phyloP scores from a whole-genome alignment of 805 yeast genomes.

The Saccharomycopsis fodiens region DNA sequence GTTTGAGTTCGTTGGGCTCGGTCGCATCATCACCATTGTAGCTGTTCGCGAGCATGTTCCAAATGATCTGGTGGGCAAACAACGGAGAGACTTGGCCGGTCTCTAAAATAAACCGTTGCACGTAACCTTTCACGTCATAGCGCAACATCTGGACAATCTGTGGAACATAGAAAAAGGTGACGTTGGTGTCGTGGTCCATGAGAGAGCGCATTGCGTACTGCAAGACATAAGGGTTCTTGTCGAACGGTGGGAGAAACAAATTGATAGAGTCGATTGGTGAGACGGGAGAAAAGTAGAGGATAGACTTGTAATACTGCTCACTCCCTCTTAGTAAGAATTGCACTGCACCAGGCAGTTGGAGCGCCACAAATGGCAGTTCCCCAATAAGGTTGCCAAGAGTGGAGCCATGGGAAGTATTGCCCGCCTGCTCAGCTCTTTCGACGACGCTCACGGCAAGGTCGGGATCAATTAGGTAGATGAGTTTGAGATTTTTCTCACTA shows the following conservation, averaged over 20 bases:
- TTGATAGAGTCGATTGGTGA: conserved; percentile 83
- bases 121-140: conserved; percentile 76
- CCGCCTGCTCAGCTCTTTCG: conserved; percentile 37
- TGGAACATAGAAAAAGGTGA: conserved; percentile 94
- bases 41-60: conserved; percentile 95
- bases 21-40: conserved; percentile 84
- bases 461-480: conserved; percentile 41
- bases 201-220: conserved; percentile 89
- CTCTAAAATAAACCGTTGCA: conserved; percentile 80
- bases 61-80: conserved; percentile 94
- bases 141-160: conserved; percentile 92
- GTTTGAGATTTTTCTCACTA: conserved; percentile 1
- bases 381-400: conserved; percentile 38
- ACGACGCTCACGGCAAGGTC: conserved; percentile 65
- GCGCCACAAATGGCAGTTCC: conserved; percentile 51
- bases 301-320: conserved; percentile 21
- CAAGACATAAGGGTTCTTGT: conserved; percentile 54
- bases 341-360: conserved; percentile 51
- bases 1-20: conserved; percentile 75
- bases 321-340: conserved; percentile 37
- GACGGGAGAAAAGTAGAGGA: conserved; percentile 62
- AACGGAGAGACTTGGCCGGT: conserved; percentile 85
- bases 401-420: conserved; percentile 8
- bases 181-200: conserved; percentile 77
- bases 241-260: conserved; percentile 69